phyloP scores from a whole-genome alignment of 805 yeast genomes.

The Saturnispora galanensis region DNA sequence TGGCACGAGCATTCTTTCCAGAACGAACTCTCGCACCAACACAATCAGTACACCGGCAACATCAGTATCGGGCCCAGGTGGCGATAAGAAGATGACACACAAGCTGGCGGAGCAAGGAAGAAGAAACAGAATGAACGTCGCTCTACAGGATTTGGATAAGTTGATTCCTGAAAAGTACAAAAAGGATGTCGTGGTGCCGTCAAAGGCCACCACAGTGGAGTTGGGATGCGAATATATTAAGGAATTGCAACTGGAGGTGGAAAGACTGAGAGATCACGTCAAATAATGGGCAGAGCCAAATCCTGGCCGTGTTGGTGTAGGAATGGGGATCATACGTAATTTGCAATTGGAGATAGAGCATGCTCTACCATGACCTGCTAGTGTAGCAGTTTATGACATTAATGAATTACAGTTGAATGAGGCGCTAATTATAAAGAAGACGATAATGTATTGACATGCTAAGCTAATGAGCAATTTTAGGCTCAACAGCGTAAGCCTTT shows the following conservation, averaged over 20 bases:
- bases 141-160: conserved; percentile 63
- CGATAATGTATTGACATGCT: too few species aligned
- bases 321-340: too few species aligned
- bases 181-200: conserved; percentile 57
- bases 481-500: too few species aligned
- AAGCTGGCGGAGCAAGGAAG: conserved; percentile 95
- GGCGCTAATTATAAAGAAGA: too few species aligned
- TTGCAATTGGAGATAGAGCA: neutral
- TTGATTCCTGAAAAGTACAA: conserved; percentile 54
- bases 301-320: too few species aligned
- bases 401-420: too few species aligned
- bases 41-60: neutral
- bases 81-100: conserved; percentile 60
- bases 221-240: conserved; percentile 67
- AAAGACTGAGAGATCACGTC: conserved; percentile 23
- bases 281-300: neutral
- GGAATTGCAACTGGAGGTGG: conserved; percentile 31
- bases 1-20: conserved; percentile 10
- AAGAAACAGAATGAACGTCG: conserved; percentile 82
- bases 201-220: conserved; percentile 94
- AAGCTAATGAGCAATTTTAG: too few species aligned
- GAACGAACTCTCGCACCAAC: neutral
- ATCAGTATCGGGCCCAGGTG: neutral
- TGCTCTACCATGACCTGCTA: too few species aligned
- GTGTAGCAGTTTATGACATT: too few species aligned